These are phyloP conservation scores for Albophoma yamanashiensis DNA, from an alignment of 2,329 filamentous ascomycete species.

Conservation along the genomic window DNA sequence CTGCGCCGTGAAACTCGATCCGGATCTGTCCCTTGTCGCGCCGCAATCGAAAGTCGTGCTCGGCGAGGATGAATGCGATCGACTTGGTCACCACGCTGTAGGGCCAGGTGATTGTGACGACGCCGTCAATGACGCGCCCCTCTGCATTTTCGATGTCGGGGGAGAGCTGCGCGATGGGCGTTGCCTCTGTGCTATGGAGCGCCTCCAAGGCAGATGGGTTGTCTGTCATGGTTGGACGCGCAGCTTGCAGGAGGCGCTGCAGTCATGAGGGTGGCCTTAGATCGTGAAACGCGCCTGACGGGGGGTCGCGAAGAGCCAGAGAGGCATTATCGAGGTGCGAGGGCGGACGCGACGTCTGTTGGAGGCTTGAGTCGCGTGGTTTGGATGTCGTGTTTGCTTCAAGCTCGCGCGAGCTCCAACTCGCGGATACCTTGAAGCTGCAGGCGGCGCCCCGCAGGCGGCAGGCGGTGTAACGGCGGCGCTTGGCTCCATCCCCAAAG, in stretches of 20 bases:
- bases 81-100: constrained; percentile 69
- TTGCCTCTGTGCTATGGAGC: constrained; percentile 22
- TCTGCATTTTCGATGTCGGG: constrained; percentile 32
- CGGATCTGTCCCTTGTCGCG: constrained; percentile 70
- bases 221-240: not conserved
- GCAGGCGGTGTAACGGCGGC: not conserved
- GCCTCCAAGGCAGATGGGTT: constrained; percentile 6
- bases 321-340: not conserved
- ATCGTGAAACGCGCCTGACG: not conserved
- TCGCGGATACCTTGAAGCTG: not conserved
- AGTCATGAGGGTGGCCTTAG: not conserved
- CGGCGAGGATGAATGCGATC: constrained; percentile 71
- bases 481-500: not conserved
- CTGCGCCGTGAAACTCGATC: constrained; percentile 59
- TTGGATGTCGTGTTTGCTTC: not conserved
- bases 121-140: constrained; percentile 48
- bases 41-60: constrained; percentile 74
- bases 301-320: not conserved
- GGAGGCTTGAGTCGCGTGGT: not conserved
- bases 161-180: constrained; percentile 44
- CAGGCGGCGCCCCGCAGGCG: not conserved
- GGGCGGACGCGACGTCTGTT: not conserved
- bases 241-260: not conserved
- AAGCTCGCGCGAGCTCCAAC: not conserved
- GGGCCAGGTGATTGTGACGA: constrained; percentile 83